A percentile compares a stretch with the other conserved stretches of the same genome.
These are phyloP conservation scores for Pleurotus pulmonarius DNA, from an alignment of 768 basidiomycete genomes.

Conservation along the genomic window DNA sequence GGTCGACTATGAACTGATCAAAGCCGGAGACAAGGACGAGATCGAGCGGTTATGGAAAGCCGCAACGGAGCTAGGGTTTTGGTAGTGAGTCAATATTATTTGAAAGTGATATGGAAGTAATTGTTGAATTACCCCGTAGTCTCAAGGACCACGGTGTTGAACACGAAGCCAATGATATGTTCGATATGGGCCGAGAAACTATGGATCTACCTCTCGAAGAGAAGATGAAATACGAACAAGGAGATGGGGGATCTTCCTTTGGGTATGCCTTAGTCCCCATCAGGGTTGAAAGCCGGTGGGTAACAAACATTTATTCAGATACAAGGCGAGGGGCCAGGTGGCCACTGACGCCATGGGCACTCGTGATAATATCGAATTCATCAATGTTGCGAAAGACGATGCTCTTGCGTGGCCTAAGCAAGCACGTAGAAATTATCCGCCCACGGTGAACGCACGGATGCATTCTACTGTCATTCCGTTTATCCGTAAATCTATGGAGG, in stretches of 20 bases:
- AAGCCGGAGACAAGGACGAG: conserved; percentile 24
- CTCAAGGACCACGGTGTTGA: conserved; percentile 55
- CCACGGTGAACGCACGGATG: conserved; percentile 48
- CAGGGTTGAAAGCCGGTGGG: background rate
- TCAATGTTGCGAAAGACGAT: conserved; percentile 70
- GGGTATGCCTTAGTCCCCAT: conserved; percentile 25
- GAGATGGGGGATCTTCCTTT: conserved; percentile 37
- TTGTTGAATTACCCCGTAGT: conserved; percentile 19
- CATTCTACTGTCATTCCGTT: conserved; percentile 46
- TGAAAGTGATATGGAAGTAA: background rate
- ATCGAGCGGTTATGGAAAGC: conserved; percentile 32
- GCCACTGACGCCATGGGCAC: conserved; percentile 61
- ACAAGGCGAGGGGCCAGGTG: conserved; percentile 61
- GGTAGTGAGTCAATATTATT: conserved; percentile 30
- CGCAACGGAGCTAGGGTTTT: conserved; percentile 36
- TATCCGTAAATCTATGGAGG: conserved; percentile 50
- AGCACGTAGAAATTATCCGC: conserved; percentile 56
- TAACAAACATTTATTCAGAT: conserved; percentile 24
- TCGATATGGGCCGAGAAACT: conserved; percentile 50
- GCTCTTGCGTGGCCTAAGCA: conserved; percentile 54
- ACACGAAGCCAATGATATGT: conserved; percentile 46
- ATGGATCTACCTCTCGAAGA: conserved; percentile 54
- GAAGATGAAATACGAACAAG: conserved; percentile 57
- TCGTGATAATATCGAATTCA: conserved; percentile 55
- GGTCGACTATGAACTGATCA: conserved; percentile 31